Evolutionary conservation across 169 alveolate species (phyloP), one percentile per base, ranked within the genome.

Genomic region (Eimeria falciformis): DNA sequence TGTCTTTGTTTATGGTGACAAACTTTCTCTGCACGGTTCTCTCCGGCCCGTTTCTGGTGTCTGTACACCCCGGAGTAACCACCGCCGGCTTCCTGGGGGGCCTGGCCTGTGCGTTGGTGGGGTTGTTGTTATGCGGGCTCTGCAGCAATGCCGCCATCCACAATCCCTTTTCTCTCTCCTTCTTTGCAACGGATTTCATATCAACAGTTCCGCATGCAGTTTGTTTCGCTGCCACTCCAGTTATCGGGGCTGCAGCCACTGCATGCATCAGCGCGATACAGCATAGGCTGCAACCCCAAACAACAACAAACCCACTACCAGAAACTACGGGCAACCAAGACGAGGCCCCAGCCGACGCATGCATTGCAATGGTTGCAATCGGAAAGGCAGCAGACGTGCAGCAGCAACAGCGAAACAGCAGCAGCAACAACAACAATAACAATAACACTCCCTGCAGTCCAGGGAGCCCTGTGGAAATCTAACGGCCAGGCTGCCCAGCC

Each of bases 31-130:
- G 93, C 33, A 85, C 81, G 29, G 56, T 66, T 40, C 69, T 66
- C 5, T 85, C 86, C 4, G 94, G 92, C 3, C 92, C 94, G 17
- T 46, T 88, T 25, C 50, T 88, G 14, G 89, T 66, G 65, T 47
- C 79, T 46, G 56, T 73, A 37, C 71, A 27, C 62, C 79, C 78
- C 25, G 23, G 5, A 4, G 33, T 47, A 29, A 88, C 73, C 2
- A 1, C 33, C 3, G 25, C 37, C 40, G 89, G 93, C 29, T 50
- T 88, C 73, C n/a, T 88, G 1, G 78, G 75, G 5, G 93, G 93
- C 21, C 27, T 88, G 11, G 23, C 21, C 47, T 1, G 40, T 1
- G n/a, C 89, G 5, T 25, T 37, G 21, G 50, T 73, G 47, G 55
- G 50, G 40, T 37, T 75, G 53, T 29, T 75, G 37, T 5, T 43